phyloP scores from a whole-genome alignment of 2,329 filamentous ascomycete genomes.

The Cordyceps farinosa region DNA sequence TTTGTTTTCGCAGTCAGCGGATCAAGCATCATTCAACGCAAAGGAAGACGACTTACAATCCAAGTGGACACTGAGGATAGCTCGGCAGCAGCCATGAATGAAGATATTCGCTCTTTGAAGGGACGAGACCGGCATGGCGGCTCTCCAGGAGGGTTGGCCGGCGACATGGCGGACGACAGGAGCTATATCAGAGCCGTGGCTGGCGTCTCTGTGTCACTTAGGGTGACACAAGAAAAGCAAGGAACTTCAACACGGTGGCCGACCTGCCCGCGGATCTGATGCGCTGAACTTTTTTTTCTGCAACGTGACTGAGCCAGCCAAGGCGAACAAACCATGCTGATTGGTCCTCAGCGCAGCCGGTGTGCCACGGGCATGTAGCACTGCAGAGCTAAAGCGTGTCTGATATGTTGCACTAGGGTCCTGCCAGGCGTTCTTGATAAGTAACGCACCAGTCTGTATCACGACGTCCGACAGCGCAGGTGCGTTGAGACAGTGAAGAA shows the following conservation, averaged over 20 bases:
- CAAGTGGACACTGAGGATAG: conserved; percentile 32
- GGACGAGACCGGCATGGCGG: background rate
- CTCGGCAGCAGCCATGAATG: conserved; percentile 20
- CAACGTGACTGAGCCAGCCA: background rate
- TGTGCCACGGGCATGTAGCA: background rate
- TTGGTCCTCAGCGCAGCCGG: background rate
- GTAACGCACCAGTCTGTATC: background rate
- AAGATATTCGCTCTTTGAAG: conserved; percentile 8
- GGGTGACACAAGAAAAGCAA: background rate
- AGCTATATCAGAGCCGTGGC: background rate
- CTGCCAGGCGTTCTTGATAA: background rate
- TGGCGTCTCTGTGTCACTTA: background rate
- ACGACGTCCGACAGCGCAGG: background rate
- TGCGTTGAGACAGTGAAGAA: background rate
- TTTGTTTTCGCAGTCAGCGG: conserved; percentile 11
- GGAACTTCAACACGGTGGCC: background rate
- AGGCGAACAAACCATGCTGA: background rate
- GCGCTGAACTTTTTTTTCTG: background rate
- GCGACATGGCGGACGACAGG: conserved; percentile 1
- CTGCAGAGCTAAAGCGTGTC: background rate
- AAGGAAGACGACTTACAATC: conserved; percentile 26
- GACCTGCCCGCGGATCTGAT: background rate
- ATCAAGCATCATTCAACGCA: background rate
- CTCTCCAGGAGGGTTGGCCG: background rate
- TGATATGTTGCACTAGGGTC: background rate